Evolutionary conservation across 805 yeast genomes (phyloP).

Genomic region (Candida gorgasii): DNA sequence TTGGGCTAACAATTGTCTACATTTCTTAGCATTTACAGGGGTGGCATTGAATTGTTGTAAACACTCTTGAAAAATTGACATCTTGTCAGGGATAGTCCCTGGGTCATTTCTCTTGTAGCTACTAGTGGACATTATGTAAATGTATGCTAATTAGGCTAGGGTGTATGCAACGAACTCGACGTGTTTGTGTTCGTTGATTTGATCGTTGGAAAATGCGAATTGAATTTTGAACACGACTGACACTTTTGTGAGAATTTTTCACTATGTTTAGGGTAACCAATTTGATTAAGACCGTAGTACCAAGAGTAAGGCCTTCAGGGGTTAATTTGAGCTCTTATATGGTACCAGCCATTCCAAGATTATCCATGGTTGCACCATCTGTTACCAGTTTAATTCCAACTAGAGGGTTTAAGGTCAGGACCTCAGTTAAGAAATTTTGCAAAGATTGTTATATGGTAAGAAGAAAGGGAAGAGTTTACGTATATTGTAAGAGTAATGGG

Average conservation of each 20-base stretch:
- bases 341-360: no score
- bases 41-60: constrained; percentile 88
- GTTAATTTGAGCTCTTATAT: not conserved
- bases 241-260: constrained; percentile 1
- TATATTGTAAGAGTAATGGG: constrained; percentile 88
- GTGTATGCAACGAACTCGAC: no score
- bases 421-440: constrained; percentile 93
- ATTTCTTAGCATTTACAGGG: constrained; percentile 84
- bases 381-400: constrained; percentile 12
- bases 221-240: constrained; percentile 3
- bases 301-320: not conserved
- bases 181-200: constrained; percentile 2
- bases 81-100: constrained; percentile 79
- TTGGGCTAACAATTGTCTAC: constrained; percentile 80
- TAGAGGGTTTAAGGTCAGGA: constrained; percentile 87
- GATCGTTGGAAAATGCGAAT: constrained; percentile 1
- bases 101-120: constrained; percentile 85
- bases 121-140: constrained; percentile 76
- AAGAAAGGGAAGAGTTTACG: constrained; percentile 92
- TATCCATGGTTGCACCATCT: not conserved
- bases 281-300: constrained; percentile 3
- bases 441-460: constrained; percentile 86
- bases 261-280: constrained; percentile 10
- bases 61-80: constrained; percentile 97
- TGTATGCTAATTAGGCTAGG: no score